Evolutionary conservation across 1,139 yeast genomes (phyloP).

Genomic region (Arxiozyma slooffiae): DNA sequence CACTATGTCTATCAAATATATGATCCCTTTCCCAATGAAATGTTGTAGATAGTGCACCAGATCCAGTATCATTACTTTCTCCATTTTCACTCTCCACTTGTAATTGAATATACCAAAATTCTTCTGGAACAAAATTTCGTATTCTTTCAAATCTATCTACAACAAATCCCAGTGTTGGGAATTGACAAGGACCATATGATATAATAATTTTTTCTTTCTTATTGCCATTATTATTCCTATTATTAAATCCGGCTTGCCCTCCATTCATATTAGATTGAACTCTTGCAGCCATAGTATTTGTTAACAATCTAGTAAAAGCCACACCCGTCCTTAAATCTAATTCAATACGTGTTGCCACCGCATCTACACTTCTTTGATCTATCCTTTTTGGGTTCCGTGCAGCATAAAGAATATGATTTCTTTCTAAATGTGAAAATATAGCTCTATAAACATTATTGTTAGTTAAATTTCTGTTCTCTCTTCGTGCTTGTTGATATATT

Average conservation of each 20-base stretch:
- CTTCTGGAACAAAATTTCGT: conserved; percentile 60
- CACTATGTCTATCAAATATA: conserved; percentile 63
- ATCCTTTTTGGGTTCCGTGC: conserved; percentile 57
- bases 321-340: conserved; percentile 84
- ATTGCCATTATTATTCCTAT: conserved; percentile 4
- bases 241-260: neutral
- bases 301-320: conserved; percentile 66
- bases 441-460: conserved; percentile 55
- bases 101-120: conserved; percentile 66
- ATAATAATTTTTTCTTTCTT: conserved; percentile 32
- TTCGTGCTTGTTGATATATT: conserved; percentile 56
- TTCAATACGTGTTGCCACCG: conserved; percentile 80
- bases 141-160: conserved; percentile 86
- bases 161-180: conserved; percentile 92
- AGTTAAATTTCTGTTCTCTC: conserved; percentile 38
- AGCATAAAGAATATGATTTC: conserved; percentile 62
- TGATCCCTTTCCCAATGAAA: conserved; percentile 59
- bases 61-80: conserved; percentile 11
- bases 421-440: conserved; percentile 77
- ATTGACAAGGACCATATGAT: conserved; percentile 93
- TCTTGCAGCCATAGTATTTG: conserved; percentile 26
- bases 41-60: conserved; percentile 25
- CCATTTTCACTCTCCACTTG: conserved; percentile 31
- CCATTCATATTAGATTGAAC: conserved; percentile 11
- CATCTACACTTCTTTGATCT: conserved; percentile 64